Evolutionary conservation across 1,284 basidiomycete genomes (phyloP), one percentile per base, ranked within the genome.

Genomic region (Cryptococcus deneoformans): DNA sequence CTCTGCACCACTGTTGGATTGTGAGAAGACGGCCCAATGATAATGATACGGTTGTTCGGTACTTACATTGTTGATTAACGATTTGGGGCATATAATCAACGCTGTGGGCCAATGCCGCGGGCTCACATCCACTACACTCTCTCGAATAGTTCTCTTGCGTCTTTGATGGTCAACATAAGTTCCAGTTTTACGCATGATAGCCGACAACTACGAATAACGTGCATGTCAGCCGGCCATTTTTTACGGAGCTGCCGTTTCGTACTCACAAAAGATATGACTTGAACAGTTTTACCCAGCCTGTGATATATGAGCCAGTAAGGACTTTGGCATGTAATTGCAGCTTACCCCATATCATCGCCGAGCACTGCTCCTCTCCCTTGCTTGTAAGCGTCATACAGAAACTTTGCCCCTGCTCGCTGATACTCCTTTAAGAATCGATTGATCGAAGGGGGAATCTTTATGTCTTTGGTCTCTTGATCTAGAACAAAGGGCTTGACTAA

Each of bases 311-410:
- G 5, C 29, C n/a, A 7, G 48, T 35, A 7, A n/a, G 6, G 3
- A 5, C 10, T 34, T 11, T 29, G 3, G n/a, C 9, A 11, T 10
- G 50, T 14, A 7, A 39, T 10, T 43, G 14, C 7, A 14, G n/a
- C 8, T 52, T 63, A 72, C 65, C 79, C 81, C 81, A 82, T 82
- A 56, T 82, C 81, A 53, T 82, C 81, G 3, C 80, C 80, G 2
- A 82, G 65, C 10, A 82, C 64, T 3, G 73, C 79, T 1, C 81
- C 81, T 35, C 68, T 67, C 0, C 73, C 70, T 2, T 62, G 61
- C n/a, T 63, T 65, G 59, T 78, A 82, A 50, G 78, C 77, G 9
- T 68, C 54, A 58, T 78, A 81, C 7, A 82, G 64, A 63, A 81
- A 82, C 51, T 71, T 60, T 7, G 77, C 76, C 3, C 81, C 81